Percentiles rank a stretch among this genome's conserved stretches.
Evolutionary conservation across 768 basidiomycete species (phyloP).

Genomic region (Brasilioporus rufonigricans): DNA sequence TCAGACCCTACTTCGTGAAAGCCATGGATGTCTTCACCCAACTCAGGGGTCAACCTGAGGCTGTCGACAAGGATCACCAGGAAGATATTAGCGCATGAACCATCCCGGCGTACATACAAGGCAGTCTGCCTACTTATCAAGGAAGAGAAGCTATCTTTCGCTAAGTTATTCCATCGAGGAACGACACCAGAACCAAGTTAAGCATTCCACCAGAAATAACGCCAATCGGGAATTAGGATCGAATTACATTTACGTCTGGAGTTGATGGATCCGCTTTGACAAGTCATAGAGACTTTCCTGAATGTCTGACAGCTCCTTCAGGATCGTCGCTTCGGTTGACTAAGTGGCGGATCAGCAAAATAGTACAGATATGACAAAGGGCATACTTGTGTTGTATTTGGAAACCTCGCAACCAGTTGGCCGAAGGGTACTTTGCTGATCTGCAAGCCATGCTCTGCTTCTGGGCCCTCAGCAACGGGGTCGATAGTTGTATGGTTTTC

Average conservation of each 20-base stretch:
- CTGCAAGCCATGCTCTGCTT: slow-evolving; percentile 50
- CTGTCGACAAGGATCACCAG: slow-evolving; percentile 1
- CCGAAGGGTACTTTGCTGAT: slow-evolving; percentile 72
- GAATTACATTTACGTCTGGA: slow-evolving; percentile 14
- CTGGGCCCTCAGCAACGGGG: slow-evolving; percentile 57
- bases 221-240: neutral
- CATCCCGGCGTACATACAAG: neutral
- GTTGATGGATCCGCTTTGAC: slow-evolving; percentile 34
- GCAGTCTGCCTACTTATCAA: neutral
- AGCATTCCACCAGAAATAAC: neutral
- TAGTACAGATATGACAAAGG: neutral
- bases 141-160: neutral
- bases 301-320: slow-evolving; percentile 61
- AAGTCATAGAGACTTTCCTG: slow-evolving; percentile 42
- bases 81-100: slow-evolving; percentile 5
- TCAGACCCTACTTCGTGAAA: slow-evolving; percentile 83
- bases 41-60: slow-evolving; percentile 35
- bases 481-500: slow-evolving; percentile 54
- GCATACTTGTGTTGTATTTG: slow-evolving; percentile 67
- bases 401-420: slow-evolving; percentile 69
- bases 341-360: slow-evolving; percentile 29
- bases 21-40: slow-evolving; percentile 75
- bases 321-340: slow-evolving; percentile 69
- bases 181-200: neutral
- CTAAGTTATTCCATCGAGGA: neutral